Evolutionary conservation across 2,329 filamentous ascomycete species (phyloP).

Genomic region (Pyricularia grisea): DNA sequence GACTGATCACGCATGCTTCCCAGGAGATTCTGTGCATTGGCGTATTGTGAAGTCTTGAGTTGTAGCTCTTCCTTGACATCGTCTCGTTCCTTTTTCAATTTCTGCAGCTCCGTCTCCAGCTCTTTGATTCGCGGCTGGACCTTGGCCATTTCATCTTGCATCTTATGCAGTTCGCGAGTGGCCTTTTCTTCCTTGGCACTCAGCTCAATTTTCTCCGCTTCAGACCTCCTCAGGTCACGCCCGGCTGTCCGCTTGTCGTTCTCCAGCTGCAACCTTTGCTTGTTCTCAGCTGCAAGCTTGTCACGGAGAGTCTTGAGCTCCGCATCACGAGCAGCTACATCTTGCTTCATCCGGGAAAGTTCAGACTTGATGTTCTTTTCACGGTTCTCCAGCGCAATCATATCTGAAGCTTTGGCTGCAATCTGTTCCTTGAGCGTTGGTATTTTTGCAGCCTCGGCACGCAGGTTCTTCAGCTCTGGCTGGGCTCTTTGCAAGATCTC

Average conservation of each 20-base stretch:
- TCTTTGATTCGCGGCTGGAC: conserved; percentile 53
- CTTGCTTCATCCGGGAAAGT: conserved; percentile 57
- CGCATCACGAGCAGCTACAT: conserved; percentile 61
- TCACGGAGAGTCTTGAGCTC: conserved; percentile 74
- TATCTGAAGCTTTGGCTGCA: conserved; percentile 42
- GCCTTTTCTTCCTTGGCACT: conserved; percentile 64
- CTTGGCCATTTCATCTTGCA: conserved; percentile 64
- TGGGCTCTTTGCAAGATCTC: conserved; percentile 78
- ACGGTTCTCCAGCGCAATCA: conserved; percentile 69
- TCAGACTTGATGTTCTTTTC: conserved; percentile 77
- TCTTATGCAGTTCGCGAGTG: conserved; percentile 57
- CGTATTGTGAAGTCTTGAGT: conserved; percentile 77
- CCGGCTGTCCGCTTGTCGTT: conserved; percentile 66
- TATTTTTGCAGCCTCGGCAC: conserved; percentile 66
- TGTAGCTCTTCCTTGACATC: conserved; percentile 69
- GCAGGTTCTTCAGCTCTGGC: conserved; percentile 71
- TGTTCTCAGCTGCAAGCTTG: conserved; percentile 66
- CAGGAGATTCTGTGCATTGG: conserved; percentile 74
- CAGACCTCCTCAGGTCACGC: conserved; percentile 67
- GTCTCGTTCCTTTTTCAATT: conserved; percentile 58
- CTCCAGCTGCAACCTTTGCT: conserved; percentile 63
- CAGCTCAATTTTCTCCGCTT: conserved; percentile 71
- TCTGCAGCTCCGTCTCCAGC: conserved; percentile 64
- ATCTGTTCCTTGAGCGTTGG: conserved; percentile 71
- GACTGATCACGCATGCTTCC: conserved; percentile 91